Conservation (phyloP, 176 grass and related monocot genomes). For the Tuctoria greenei region DNA sequence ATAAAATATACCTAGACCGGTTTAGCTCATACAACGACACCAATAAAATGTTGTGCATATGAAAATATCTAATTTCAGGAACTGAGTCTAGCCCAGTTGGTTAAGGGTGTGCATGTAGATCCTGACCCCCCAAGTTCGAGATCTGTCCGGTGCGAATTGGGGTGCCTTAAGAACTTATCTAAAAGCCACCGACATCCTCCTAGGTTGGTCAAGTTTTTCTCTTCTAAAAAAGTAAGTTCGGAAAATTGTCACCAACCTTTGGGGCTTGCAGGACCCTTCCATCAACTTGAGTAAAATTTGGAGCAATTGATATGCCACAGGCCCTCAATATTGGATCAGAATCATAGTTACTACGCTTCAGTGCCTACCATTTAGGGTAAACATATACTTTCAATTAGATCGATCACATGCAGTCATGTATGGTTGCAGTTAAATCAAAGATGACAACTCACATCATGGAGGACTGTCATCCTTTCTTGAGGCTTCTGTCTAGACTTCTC, state of each 20-base stretch:
- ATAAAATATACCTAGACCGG: conserved; percentile 16
- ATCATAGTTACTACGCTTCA: conserved; percentile 55
- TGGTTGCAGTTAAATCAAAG: conserved; percentile 11
- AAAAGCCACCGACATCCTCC: neutral
- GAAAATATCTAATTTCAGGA: neutral
- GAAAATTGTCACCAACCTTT: conserved; percentile 43
- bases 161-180: neutral
- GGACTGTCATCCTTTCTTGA: conserved; percentile 57
- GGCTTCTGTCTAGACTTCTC: conserved; percentile 92
- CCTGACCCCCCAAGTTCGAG: neutral
- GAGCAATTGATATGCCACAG: conserved; percentile 67
- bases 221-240: neutral
- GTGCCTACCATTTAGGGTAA: conserved; percentile 44
- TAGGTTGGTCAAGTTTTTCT: neutral
- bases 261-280: conserved; percentile 64
- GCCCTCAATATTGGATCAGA: conserved; percentile 63
- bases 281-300: conserved; percentile 62
- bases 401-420: neutral
- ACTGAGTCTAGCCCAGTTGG: no score
- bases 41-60: neutral
- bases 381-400: conserved; percentile 11
- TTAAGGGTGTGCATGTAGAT: neutral
- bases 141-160: neutral
- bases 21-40: neutral
- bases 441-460: conserved; percentile 54